Conservation (phyloP, 345 rosid species). For the Odontarrhena argentea region DNA sequence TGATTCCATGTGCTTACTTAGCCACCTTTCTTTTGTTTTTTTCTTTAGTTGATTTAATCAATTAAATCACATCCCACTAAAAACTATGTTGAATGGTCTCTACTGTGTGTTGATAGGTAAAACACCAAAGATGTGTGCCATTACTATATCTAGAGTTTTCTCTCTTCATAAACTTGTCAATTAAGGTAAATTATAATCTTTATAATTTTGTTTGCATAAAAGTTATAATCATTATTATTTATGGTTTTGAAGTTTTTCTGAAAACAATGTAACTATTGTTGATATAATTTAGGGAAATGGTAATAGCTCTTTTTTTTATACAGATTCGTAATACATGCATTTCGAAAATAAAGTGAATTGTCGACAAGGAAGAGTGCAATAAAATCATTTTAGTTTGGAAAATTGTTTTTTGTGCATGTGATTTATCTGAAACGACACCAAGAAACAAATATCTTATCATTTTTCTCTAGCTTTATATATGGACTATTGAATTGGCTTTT, state of each 20-base stretch:
- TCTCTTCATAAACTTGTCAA: no score
- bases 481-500: constrained; percentile 29
- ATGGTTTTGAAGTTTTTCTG: no score
- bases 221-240: no score
- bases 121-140: constrained; percentile 9
- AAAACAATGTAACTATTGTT: no score
- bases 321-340: constrained; percentile 15
- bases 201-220: no score
- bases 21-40: constrained; percentile 7
- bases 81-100: background rate
- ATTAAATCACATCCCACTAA: constrained; percentile 2
- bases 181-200: no score
- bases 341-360: constrained; percentile 30
- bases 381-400: constrained; percentile 35
- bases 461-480: constrained; percentile 28
- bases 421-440: constrained; percentile 41
- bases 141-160: background rate
- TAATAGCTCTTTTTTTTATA: no score
- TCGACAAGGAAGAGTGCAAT: constrained; percentile 40
- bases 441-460: constrained; percentile 38
- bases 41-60: background rate
- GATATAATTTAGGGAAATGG: no score
- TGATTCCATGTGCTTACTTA: constrained; percentile 35
- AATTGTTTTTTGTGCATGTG: constrained; percentile 16
- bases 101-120: constrained; percentile 7